A percentile compares a stretch with the other conserved stretches of the same genome.
Evolutionary conservation across 306 rosid genomes (phyloP).

Genomic region (Lagenaria siceraria): DNA sequence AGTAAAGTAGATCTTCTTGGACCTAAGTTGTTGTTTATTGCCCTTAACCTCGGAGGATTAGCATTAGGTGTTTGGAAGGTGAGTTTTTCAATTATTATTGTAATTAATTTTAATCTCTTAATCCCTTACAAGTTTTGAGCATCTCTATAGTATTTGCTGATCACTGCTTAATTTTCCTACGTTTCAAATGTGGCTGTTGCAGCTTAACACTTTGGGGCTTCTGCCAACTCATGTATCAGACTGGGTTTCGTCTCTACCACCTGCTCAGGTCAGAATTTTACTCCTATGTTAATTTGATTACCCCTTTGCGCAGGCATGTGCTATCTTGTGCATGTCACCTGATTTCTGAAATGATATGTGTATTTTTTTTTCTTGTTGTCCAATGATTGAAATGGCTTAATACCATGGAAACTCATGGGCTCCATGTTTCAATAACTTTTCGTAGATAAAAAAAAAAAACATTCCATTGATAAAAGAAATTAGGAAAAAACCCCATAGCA

Average conservation of each 20-base stretch:
- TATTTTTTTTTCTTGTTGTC: neutral
- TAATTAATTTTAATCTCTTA: neutral
- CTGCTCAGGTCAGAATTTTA: constrained; percentile 62
- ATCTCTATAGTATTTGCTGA: neutral
- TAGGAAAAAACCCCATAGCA: no score
- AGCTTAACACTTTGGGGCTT: constrained; percentile 93
- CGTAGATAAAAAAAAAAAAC: no score
- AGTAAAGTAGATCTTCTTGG: constrained; percentile 81
- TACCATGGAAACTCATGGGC: neutral
- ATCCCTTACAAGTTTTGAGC: neutral
- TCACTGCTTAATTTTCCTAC: neutral
- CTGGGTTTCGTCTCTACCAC: constrained; percentile 91
- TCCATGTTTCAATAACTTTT: neutral
- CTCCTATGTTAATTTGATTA: constrained; percentile 3
- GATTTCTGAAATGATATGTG: neutral
- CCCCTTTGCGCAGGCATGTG: neutral
- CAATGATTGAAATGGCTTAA: neutral
- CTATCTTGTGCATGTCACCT: neutral
- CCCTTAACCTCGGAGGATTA: constrained; percentile 89
- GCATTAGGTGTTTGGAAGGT: constrained; percentile 73
- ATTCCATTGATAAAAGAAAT: no score
- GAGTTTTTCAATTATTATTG: neutral
- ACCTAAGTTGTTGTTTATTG: constrained; percentile 82
- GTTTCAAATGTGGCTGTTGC: constrained; percentile 6
- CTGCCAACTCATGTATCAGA: constrained; percentile 96